phyloP scores from a whole-genome alignment of 345 rosid genomes.

The Citrus australasica region DNA sequence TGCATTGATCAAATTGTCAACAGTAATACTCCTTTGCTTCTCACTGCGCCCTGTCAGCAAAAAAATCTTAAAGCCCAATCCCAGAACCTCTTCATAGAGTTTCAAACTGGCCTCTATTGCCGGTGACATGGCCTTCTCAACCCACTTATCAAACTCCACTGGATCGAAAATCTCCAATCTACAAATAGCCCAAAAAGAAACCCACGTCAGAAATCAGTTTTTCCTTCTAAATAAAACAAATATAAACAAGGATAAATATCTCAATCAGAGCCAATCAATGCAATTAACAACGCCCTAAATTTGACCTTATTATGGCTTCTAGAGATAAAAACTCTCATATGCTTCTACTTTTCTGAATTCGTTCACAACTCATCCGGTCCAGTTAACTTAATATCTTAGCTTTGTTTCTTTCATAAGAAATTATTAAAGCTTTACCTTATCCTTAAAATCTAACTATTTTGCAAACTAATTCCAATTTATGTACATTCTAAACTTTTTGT shows the following conservation, averaged over 20 bases:
- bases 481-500: not conserved
- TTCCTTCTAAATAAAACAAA: not conserved
- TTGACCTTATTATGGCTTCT: not conserved
- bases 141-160: conserved; percentile 76
- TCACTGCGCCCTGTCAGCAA: conserved; percentile 83
- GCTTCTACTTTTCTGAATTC: not conserved
- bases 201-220: conserved; percentile 14
- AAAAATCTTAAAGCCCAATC: conserved; percentile 73
- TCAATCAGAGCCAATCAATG: not conserved
- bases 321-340: not conserved
- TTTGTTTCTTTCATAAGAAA: not conserved
- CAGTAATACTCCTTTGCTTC: conserved; percentile 52
- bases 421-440: not conserved
- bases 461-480: not conserved
- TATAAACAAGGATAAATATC: not conserved
- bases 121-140: conserved; percentile 66
- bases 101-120: conserved; percentile 68
- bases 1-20: conserved; percentile 58
- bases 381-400: not conserved
- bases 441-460: not conserved
- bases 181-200: conserved; percentile 21
- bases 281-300: not conserved
- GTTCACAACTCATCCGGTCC: not conserved
- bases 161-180: conserved; percentile 72
- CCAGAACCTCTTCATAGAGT: conserved; percentile 61